A percentile compares a stretch with the other conserved stretches of the same genome.
Conservation (phyloP, 305 asterid species). For the Fraxinus xanthoxyloides region DNA sequence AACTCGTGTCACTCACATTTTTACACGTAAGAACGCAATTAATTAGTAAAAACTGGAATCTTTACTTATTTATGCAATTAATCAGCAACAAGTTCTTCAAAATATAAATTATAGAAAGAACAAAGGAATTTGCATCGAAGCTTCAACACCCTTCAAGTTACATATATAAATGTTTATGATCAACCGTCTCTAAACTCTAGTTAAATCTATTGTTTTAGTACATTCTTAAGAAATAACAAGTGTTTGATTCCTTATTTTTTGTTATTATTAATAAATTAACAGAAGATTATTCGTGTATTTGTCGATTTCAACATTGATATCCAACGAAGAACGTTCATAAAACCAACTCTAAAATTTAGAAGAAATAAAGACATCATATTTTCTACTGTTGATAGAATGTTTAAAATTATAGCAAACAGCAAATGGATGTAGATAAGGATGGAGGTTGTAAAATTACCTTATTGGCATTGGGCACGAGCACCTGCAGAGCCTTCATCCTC, state of each 20-base stretch:
- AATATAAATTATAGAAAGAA: background rate
- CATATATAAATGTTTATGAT: background rate
- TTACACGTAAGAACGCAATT: background rate
- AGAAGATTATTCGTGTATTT: background rate
- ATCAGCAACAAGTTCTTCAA: background rate
- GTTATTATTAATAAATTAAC: background rate
- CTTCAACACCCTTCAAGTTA: background rate
- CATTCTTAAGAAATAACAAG: background rate
- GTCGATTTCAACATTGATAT: background rate
- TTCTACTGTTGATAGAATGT: background rate
- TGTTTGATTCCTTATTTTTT: background rate
- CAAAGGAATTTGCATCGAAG: background rate
- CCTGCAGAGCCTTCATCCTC: constrained; percentile 91
- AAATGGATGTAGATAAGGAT: background rate
- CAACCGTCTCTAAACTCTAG: background rate
- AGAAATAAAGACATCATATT: background rate
- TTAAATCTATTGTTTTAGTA: background rate
- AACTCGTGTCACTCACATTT: constrained; percentile 17
- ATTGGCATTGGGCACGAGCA: constrained; percentile 85
- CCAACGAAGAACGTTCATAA: background rate
- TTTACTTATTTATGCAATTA: background rate
- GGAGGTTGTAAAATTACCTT: constrained; percentile 48
- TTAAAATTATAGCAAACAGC: constrained; percentile 14
- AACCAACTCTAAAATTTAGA: background rate
- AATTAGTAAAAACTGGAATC: background rate